These are phyloP conservation scores for Falciphora oryzae DNA, from an alignment of 2,329 filamentous ascomycete genomes.

Conservation along the genomic window DNA sequence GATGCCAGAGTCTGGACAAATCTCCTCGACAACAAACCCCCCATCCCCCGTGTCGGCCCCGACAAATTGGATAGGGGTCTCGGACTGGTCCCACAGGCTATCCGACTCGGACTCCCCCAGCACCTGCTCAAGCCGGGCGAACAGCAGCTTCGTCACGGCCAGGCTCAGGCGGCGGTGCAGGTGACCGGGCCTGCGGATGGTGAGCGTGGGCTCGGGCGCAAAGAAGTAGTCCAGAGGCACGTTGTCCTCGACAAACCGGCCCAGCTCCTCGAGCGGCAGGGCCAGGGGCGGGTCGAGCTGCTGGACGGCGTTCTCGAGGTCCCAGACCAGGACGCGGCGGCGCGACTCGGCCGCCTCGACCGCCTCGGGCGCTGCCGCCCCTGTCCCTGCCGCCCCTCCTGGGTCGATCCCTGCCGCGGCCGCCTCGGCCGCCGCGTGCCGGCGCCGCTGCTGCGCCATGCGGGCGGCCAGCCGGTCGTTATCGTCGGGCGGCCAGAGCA, in stretches of 20 bases:
- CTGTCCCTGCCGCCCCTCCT: too few relatives aligned
- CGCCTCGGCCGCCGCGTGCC: not conserved
- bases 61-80: not conserved
- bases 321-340: not conserved
- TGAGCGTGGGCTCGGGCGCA: not conserved
- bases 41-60: not conserved
- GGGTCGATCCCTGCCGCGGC: too few relatives aligned
- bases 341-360: not conserved
- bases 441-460: not conserved
- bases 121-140: not conserved
- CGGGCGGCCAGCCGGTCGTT: not conserved
- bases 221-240: not conserved
- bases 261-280: not conserved
- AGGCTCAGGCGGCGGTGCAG: not conserved
- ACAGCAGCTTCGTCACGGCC: not conserved
- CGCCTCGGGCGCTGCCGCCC: too few relatives aligned
- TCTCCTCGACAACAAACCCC: not conserved
- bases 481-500: not conserved
- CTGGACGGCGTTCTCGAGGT: not conserved
- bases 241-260: not conserved
- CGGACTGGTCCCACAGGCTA: not conserved
- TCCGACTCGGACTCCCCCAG: not conserved
- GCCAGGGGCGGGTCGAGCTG: not conserved
- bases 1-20: not conserved
- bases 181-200: not conserved